Evolutionary conservation across 768 basidiomycete species (phyloP), one percentile per base, ranked within the genome.

Genomic region (Calocera cornea): DNA sequence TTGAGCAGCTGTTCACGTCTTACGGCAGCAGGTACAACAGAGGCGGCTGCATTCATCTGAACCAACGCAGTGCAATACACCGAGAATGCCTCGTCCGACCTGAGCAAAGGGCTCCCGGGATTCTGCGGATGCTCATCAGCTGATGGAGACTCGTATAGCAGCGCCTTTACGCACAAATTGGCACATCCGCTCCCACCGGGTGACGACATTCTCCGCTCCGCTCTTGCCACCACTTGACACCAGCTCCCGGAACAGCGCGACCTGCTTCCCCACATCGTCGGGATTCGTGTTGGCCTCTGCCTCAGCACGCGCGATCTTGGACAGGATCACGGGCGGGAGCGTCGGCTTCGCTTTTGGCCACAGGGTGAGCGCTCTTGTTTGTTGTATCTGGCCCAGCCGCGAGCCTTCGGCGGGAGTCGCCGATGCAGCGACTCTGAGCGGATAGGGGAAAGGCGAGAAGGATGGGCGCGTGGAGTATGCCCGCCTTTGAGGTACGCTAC

Each of bases 111-210:
- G 1, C 87, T 89, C 12, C 80, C 66, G 14, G 86, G 81, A 72
- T 88, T 84, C 90, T 92, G 69, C 27, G 40, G 33, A 31, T 1
- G 49, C 2, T 64, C 60, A 66, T 64, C 40, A 29, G 65, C 65
- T 65, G 69, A 54, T 63, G 64, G 64, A 68, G 64, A 66, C n/a
- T 29, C 64, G 50, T 34, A 22, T 64, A 33, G 34, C 36, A 12
- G 40, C 65, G 40, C 10, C 54, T 33, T 10, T 34, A 84, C 89
- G 71, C 78, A 92, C 91, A 73, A 87, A 90, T 82, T 92, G 88
- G 72, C 83, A 84, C 82, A 87, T 85, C 71, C 86, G 81, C 74
- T 93, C 90, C 90, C 91, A 93, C 66, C 90, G 84, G 72, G 79
- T 85, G 67, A 90, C 84, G 67, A 92, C 78, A 27, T 88, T 78